Evolutionary conservation across 108 stramenopile genomes (phyloP).

Genomic region (Mediolabrus comicus): DNA sequence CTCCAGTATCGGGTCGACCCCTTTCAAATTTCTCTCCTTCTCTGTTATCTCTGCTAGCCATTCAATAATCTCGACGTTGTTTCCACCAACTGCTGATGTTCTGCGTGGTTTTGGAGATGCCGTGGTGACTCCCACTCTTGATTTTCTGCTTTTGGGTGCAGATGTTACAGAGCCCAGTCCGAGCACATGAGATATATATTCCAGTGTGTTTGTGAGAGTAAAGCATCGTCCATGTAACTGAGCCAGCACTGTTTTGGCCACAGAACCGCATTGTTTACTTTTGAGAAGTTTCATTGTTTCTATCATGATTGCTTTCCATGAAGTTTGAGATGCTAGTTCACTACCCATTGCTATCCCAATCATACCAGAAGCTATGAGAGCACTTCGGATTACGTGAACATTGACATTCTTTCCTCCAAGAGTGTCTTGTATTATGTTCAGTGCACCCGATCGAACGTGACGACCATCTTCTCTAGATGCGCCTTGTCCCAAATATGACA

Average conservation of each 20-base stretch:
- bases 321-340: slow-evolving; percentile 41
- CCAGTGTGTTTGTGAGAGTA: slow-evolving; percentile 48
- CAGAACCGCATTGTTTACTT: slow-evolving; percentile 51
- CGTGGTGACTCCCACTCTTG: slow-evolving; percentile 8
- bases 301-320: slow-evolving; percentile 59
- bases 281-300: slow-evolving; percentile 56
- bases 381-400: slow-evolving; percentile 55
- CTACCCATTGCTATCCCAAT: slow-evolving; percentile 50
- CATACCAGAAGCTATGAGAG: slow-evolving; percentile 53
- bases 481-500: slow-evolving; percentile 51
- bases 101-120: slow-evolving; percentile 27
- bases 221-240: slow-evolving; percentile 55
- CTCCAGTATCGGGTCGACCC: slow-evolving; percentile 42
- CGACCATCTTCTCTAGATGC: slow-evolving; percentile 33
- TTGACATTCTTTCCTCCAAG: slow-evolving; percentile 57
- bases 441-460: slow-evolving; percentile 21
- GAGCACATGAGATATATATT: slow-evolving; percentile 46
- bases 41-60: slow-evolving; percentile 56
- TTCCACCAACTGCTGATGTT: slow-evolving; percentile 15
- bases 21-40: slow-evolving; percentile 43
- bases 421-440: slow-evolving; percentile 51
- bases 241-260: slow-evolving; percentile 46
- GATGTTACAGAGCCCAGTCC: slow-evolving; percentile 39
- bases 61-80: slow-evolving; percentile 48
- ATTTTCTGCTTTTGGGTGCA: slow-evolving; percentile 28